phyloP scores from a whole-genome alignment of 495 filamentous ascomycete genomes.

The Aspergillus taichungensis region DNA sequence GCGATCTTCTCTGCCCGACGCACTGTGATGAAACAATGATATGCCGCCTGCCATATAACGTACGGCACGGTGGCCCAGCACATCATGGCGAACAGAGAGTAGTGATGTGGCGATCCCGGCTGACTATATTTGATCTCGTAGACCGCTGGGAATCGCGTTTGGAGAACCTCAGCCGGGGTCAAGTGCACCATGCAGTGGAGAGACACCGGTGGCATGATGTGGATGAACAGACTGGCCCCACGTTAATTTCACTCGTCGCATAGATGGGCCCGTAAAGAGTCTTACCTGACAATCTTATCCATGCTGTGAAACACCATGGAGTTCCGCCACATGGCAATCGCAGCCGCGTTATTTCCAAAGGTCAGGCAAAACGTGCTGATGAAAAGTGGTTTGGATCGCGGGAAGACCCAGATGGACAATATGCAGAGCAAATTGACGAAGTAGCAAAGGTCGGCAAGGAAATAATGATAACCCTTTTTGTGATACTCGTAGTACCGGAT shows the following conservation, averaged over 20 bases:
- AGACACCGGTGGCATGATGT: conserved; percentile 94
- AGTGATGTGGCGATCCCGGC: conserved; percentile 62
- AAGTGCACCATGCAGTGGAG: conserved; percentile 89
- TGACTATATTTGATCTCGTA: conserved; percentile 70
- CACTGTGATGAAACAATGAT: conserved; percentile 91
- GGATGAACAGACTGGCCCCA: conserved; percentile 71
- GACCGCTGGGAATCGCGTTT: conserved; percentile 74
- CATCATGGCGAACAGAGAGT: conserved; percentile 76
- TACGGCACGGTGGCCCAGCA: conserved; percentile 91
- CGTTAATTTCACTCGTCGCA: conserved; percentile 5
- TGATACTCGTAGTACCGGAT: conserved; percentile 88
- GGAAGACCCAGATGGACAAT: conserved; percentile 84
- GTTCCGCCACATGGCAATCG: conserved; percentile 99
- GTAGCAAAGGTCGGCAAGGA: conserved; percentile 94
- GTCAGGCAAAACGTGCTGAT: conserved; percentile 89
- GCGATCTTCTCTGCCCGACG: conserved; percentile 89
- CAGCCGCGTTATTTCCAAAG: conserved; percentile 92
- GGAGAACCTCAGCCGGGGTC: conserved; percentile 52
- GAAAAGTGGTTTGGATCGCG: conserved; percentile 81
- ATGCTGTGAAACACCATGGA: conserved; percentile 95
- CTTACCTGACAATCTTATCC: conserved; percentile 83
- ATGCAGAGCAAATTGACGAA: conserved; percentile 88
- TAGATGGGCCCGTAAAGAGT: not conserved
- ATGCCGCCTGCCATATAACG: conserved; percentile 79
- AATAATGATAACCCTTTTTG: conserved; percentile 88